phyloP scores from a whole-genome alignment of 2,329 filamentous ascomycete genomes.

The Penicillium sp. region DNA sequence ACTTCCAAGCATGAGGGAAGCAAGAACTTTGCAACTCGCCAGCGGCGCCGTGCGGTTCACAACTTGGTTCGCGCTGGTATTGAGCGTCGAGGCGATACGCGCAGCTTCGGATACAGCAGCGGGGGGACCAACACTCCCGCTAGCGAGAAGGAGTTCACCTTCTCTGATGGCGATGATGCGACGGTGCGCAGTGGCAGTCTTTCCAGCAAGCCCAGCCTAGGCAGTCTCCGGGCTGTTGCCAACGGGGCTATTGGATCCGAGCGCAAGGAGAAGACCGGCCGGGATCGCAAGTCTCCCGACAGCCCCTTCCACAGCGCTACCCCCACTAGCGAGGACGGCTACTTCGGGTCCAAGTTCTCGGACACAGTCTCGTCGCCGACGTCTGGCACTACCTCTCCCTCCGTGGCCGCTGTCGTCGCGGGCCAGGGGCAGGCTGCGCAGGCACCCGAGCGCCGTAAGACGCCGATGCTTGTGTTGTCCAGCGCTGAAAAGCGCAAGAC shows the following conservation, averaged over 20 bases:
- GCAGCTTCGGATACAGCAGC: slow-evolving; percentile 66
- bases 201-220: slow-evolving; percentile 71
- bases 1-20: slow-evolving; percentile 93
- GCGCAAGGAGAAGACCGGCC: slow-evolving; percentile 68
- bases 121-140: slow-evolving; percentile 83
- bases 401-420: slow-evolving; percentile 45
- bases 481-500: slow-evolving; percentile 89
- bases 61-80: slow-evolving; percentile 88
- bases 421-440: slow-evolving; percentile 59
- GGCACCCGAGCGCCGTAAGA: slow-evolving; percentile 70
- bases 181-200: slow-evolving; percentile 77
- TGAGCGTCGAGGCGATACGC: slow-evolving; percentile 73
- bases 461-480: slow-evolving; percentile 82
- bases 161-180: slow-evolving; percentile 75
- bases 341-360: slow-evolving; percentile 57
- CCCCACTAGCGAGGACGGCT: slow-evolving; percentile 63
- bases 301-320: slow-evolving; percentile 63
- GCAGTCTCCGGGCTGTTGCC: slow-evolving; percentile 74
- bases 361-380: slow-evolving; percentile 39
- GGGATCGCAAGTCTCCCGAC: slow-evolving; percentile 57
- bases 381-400: slow-evolving; percentile 32
- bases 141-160: slow-evolving; percentile 73
- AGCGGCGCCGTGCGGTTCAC: slow-evolving; percentile 86
- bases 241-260: slow-evolving; percentile 88
- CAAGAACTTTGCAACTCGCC: slow-evolving; percentile 93